phyloP scores from a whole-genome alignment of 148 eudicot species.

The Euryodendron excelsum region DNA sequence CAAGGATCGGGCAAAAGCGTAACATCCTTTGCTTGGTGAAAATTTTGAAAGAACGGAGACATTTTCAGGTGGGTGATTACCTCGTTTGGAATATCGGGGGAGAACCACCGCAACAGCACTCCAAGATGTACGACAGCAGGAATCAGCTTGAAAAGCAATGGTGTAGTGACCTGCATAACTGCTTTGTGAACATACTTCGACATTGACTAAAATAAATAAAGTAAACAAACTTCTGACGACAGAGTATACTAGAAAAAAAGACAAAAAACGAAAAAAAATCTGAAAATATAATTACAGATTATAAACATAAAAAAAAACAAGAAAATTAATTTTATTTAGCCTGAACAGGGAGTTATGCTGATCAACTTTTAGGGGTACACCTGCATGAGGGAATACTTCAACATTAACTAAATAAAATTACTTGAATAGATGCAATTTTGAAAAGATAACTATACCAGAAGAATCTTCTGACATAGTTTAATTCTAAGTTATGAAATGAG shows the following conservation, averaged over 20 bases:
- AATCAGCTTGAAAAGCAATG: conserved; percentile 90
- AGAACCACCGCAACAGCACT: conserved; percentile 86
- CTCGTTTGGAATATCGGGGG: conserved; percentile 79
- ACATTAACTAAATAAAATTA: too few relatives aligned
- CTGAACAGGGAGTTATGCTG: too few relatives aligned
- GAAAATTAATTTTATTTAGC: too few relatives aligned
- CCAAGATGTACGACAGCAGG: conserved; percentile 97
- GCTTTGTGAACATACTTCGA: not conserved
- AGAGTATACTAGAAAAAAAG: not conserved
- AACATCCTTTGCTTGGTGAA: not conserved
- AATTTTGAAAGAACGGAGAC: not conserved
- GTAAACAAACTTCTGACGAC: not conserved
- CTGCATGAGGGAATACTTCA: too few relatives aligned
- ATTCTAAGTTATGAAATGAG: too few relatives aligned
- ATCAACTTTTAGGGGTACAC: too few relatives aligned
- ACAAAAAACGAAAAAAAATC: too few relatives aligned
- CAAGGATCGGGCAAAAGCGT: not conserved
- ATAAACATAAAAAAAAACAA: not conserved
- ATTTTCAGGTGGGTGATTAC: conserved; percentile 31
- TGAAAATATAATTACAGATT: not conserved
- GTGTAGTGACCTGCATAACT: conserved; percentile 81
- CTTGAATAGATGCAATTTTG: too few relatives aligned
- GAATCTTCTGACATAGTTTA: too few relatives aligned
- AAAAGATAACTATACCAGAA: too few relatives aligned
- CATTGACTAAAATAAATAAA: not conserved